Evolutionary conservation across 2,329 filamentous ascomycete species (phyloP), one percentile per base, ranked within the genome.

Genomic region (Pseudophaeomoniella oleicola): DNA sequence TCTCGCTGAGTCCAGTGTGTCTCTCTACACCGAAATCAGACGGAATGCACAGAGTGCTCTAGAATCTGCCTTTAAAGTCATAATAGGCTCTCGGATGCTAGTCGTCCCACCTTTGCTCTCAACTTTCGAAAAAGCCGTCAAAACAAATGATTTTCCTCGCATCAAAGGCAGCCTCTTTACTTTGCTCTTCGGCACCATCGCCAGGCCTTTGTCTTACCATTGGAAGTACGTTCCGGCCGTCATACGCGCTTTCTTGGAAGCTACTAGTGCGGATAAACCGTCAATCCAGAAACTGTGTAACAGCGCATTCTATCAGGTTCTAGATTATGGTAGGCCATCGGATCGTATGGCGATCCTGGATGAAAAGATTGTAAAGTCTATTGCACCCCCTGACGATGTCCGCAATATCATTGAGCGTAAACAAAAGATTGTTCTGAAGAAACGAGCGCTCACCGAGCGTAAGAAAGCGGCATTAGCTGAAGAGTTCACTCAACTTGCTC

Each of bases 111-210:
- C 81, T n/a, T 69, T 98, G 17, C 67, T 98, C 10, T 70, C 80
- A 32, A 77, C 79, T 3, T 74, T 96, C 38, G 78, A 82, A 44
- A 74, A 77, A 42, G 85, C 86, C 16, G 69, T 98, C 18, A 77
- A 80, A 37, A 71, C 75, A 30, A 81, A 78, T 40, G 85, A 98
- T 45, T 84, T 86, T 52, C 82, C 90, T 43, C 75, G 85, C 11
- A 94, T 98, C 57, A 98, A 98, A 59, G 90, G 92, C 19, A 82
- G 81, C 22, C 76, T 98, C 64, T 96, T 90, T 55, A 87, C 87
- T 0, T 62, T 98, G 17, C 64, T 96, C 13, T 92, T 88, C 49
- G 87, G 88, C 9, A 92, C 83, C 42, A 64, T 98, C 22, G 72
- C 86, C 4, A 92, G 87, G 60, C 92, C 88, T 0, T 72, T 93